Percentiles rank a stretch among this genome's conserved stretches.
These are phyloP conservation scores for Heimioporus sp. DNA, from an alignment of 768 basidiomycete species.

Conservation along the genomic window DNA sequence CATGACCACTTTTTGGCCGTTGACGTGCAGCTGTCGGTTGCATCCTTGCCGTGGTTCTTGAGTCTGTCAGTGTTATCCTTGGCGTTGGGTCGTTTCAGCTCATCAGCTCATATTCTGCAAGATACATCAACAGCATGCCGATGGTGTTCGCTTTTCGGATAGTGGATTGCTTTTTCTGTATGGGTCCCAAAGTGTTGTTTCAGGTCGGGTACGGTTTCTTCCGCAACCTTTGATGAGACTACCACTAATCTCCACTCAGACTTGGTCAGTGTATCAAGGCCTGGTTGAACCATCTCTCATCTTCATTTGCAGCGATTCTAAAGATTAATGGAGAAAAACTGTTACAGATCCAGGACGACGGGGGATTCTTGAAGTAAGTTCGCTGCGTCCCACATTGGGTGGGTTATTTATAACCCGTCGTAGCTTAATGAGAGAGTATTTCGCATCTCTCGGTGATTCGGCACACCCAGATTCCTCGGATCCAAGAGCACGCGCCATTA, in stretches of 20 bases:
- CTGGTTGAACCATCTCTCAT: constrained; percentile 8
- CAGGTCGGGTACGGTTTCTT: constrained; percentile 78
- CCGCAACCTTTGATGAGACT: not conserved
- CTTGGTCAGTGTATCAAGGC: constrained; percentile 45
- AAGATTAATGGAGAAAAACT: constrained; percentile 96
- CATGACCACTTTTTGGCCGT: constrained; percentile 88
- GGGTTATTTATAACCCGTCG: not conserved
- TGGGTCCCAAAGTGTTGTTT: constrained; percentile 98
- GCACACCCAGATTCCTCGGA: constrained; percentile 90
- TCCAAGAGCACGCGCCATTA: constrained; percentile 88
- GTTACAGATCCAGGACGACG: constrained; percentile 93
- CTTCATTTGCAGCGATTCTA: constrained; percentile 70
- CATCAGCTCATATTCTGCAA: constrained; percentile 24
- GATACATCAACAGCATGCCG: constrained; percentile 92
- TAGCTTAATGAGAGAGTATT: constrained; percentile 95
- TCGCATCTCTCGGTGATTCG: constrained; percentile 88
- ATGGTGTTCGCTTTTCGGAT: constrained; percentile 98
- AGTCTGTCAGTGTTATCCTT: constrained; percentile 69
- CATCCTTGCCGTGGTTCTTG: constrained; percentile 97
- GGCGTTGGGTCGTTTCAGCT: not conserved
- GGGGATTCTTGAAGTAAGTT: constrained; percentile 88
- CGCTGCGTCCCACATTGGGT: not conserved
- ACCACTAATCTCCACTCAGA: constrained; percentile 32
- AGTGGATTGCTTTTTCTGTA: constrained; percentile 97
- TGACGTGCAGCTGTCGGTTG: constrained; percentile 96